Percentiles rank a stretch among this genome's conserved stretches.
phyloP scores from a whole-genome alignment of 2,329 filamentous ascomycete genomes.

The Karstenula rhodostoma region DNA sequence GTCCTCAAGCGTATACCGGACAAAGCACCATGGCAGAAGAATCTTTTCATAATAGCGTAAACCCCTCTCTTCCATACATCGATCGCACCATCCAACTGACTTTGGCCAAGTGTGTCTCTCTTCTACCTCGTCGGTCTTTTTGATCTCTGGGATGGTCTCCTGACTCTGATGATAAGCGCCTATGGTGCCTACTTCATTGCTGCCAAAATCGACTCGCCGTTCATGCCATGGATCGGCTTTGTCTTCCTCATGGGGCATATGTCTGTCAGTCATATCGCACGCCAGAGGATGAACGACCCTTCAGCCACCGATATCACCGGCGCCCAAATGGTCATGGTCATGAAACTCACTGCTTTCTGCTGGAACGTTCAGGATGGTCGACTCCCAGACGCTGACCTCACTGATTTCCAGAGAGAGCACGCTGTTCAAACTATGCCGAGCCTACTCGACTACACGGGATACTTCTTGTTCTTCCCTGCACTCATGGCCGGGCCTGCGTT shows the following conservation, averaged over 20 bases:
- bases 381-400: constrained; percentile 79
- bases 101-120: constrained; percentile 68
- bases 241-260: constrained; percentile 95
- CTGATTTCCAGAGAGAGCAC: constrained; percentile 84
- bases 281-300: constrained; percentile 74
- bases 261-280: constrained; percentile 85
- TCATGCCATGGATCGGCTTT: constrained; percentile 98
- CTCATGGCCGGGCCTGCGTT: constrained; percentile 91
- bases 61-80: constrained; percentile 25
- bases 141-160: constrained; percentile 85
- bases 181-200: constrained; percentile 84
- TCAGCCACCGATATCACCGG: constrained; percentile 82
- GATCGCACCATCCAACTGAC: constrained; percentile 15
- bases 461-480: constrained; percentile 93
- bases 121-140: constrained; percentile 96
- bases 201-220: constrained; percentile 81
- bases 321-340: constrained; percentile 97
- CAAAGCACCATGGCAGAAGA: constrained; percentile 81
- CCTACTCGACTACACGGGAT: constrained; percentile 83
- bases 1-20: constrained; percentile 92
- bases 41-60: constrained; percentile 82
- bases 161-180: constrained; percentile 81
- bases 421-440: constrained; percentile 77
- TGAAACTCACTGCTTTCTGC: constrained; percentile 96
- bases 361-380: constrained; percentile 97